Percentiles rank a stretch among this genome's conserved stretches.
These are phyloP conservation scores for Macrotyloma uniflorum DNA, from an alignment of 306 rosid species.

Conservation along the genomic window DNA sequence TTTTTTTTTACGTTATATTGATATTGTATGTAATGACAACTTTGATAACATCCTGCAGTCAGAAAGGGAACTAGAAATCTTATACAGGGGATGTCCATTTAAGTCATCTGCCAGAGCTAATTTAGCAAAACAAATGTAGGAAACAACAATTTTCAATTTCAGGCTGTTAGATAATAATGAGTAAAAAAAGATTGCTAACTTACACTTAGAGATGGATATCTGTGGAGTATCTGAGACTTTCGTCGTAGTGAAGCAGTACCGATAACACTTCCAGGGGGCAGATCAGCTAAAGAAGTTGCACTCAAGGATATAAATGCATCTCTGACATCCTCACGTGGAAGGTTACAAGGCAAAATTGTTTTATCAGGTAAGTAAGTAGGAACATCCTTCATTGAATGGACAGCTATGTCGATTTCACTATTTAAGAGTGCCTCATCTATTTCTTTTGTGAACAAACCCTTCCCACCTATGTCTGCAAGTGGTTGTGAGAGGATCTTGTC, in stretches of 20 bases:
- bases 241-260: constrained; percentile 90
- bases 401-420: constrained; percentile 79
- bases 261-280: constrained; percentile 68
- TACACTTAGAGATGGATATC: constrained; percentile 72
- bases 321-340: constrained; percentile 80
- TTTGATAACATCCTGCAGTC: background rate
- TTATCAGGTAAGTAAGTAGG: constrained; percentile 77
- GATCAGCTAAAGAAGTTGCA: constrained; percentile 64
- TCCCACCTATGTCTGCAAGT: constrained; percentile 88
- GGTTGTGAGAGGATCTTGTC: constrained; percentile 84
- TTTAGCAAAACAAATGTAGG: constrained; percentile 2
- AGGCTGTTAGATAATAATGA: background rate
- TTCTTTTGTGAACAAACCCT: constrained; percentile 90
- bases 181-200: constrained; percentile 32
- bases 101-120: background rate
- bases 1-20: background rate
- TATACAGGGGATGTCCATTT: background rate
- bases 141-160: background rate
- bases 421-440: constrained; percentile 87
- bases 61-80: background rate
- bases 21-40: background rate
- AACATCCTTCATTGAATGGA: constrained; percentile 91
- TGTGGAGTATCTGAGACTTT: constrained; percentile 79
- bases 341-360: constrained; percentile 83
- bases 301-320: constrained; percentile 79